These are phyloP conservation scores for Leccinum variabile DNA, from an alignment of 1,284 basidiomycete genomes.

Conservation along the genomic window DNA sequence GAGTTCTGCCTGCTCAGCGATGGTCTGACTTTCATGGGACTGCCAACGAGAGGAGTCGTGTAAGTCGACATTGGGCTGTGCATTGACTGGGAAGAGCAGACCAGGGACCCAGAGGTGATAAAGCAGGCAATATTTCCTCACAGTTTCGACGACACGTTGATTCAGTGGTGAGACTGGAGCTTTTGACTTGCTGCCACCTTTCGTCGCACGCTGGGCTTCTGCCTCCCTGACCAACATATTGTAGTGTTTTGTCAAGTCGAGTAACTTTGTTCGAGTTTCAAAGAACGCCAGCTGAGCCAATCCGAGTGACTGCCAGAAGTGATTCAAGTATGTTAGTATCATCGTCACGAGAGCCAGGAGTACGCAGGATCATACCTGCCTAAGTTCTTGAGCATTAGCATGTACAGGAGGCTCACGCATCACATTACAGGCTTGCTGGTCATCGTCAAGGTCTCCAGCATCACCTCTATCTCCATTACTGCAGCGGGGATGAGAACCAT, in stretches of 20 bases:
- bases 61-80: background rate
- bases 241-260: constrained; percentile 1
- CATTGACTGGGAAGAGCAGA: constrained; percentile 1
- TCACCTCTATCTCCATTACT: background rate
- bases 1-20: constrained; percentile 6
- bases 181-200: constrained; percentile 1
- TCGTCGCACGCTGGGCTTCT: background rate
- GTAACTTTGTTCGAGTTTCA: background rate
- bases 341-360: background rate
- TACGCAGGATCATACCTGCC: background rate
- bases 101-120: constrained; percentile 7
- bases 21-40: background rate
- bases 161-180: background rate
- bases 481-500: background rate
- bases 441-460: background rate
- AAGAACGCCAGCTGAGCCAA: background rate
- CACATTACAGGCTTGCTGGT: background rate
- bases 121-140: constrained; percentile 8
- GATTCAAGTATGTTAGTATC: background rate
- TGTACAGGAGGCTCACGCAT: background rate
- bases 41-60: background rate
- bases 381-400: constrained; percentile 5
- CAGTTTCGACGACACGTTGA: background rate
- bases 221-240: background rate
- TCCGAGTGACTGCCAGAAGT: constrained; percentile 3